A percentile compares a stretch with the other conserved stretches of the same genome.
phyloP scores from a whole-genome alignment of 208 protist genomes.

The Trichomonas gallinae region DNA sequence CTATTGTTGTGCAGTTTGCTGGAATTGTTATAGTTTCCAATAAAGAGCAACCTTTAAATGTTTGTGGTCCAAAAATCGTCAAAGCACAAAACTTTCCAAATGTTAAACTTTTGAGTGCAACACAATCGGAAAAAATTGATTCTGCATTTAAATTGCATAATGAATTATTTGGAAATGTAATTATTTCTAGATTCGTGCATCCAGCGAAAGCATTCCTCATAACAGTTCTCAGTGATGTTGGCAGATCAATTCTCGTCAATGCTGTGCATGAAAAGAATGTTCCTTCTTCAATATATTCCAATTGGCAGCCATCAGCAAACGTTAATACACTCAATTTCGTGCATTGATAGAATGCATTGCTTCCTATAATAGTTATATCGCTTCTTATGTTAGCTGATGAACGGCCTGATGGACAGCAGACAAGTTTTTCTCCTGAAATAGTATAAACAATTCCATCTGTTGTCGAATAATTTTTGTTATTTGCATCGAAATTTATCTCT shows the following conservation, averaged over 20 bases:
- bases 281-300: neutral
- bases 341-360: neutral
- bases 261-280: neutral
- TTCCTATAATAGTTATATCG: neutral
- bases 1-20: neutral
- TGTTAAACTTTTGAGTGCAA: neutral
- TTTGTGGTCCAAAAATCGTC: neutral
- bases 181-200: neutral
- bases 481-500: neutral
- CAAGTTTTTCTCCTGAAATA: neutral
- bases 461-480: neutral
- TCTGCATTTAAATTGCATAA: neutral
- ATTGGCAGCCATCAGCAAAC: too few species aligned
- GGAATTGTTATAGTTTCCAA: neutral
- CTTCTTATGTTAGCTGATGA: neutral
- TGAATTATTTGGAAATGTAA: neutral
- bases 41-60: neutral
- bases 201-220: neutral
- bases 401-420: neutral
- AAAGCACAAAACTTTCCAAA: neutral
- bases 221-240: neutral
- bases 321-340: too few species aligned
- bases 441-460: neutral
- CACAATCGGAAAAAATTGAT: neutral
- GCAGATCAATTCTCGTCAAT: neutral